Evolutionary conservation across 2,329 filamentous ascomycete species (phyloP), one percentile per base, ranked within the genome.

Genomic region (Penicillium sp.): DNA sequence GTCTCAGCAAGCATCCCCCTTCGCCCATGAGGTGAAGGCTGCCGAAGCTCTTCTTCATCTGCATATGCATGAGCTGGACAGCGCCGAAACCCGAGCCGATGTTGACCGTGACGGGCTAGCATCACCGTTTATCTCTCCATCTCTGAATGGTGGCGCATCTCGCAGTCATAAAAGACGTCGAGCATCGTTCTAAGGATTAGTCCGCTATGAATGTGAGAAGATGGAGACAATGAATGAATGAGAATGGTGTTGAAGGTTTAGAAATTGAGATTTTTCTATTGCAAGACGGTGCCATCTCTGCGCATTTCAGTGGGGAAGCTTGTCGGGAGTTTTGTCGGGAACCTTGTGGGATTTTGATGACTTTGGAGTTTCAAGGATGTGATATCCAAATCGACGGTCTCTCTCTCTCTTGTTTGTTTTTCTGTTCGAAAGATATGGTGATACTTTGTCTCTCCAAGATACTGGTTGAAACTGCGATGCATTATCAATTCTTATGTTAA

Each of bases 21-120:
- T 75, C 36, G 60, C 65, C 13, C 61, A 62, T 18, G 71, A 74
- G 46, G 65, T 73, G 18, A 69, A 66, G 45, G 72, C 72, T 14
- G 72, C 72, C 5, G 71, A 74, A 60, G 70, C 72, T 19, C 59
- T 75, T 51, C 59, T 75, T 19, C 67, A 59, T 49, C 38, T 75
- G 19, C 66, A 70, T 30, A 69, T 69, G 66, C 67, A 71, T 50
- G 64, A 71, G 36, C 62, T 61, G 16, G 56, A 46, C 4, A 43
- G 29, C n/a, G 43, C 36, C 26, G 42, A 57, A 10, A n/a, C 7
- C 2, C 56, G 56, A 6, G 55, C 39, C 7, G 67, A 68, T 7
- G 40, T 46, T 36, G 44, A 43, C 11, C 45, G 58, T 16, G n/a
- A 47, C 13, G 34, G 14, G 7, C 2, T 4, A 16, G 16, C 38